A percentile compares a stretch with the other conserved stretches of the same genome.
These are phyloP conservation scores for Pseudonitzschia pungens DNA, from an alignment of 108 stramenopile genomes.

Conservation along the genomic window DNA sequence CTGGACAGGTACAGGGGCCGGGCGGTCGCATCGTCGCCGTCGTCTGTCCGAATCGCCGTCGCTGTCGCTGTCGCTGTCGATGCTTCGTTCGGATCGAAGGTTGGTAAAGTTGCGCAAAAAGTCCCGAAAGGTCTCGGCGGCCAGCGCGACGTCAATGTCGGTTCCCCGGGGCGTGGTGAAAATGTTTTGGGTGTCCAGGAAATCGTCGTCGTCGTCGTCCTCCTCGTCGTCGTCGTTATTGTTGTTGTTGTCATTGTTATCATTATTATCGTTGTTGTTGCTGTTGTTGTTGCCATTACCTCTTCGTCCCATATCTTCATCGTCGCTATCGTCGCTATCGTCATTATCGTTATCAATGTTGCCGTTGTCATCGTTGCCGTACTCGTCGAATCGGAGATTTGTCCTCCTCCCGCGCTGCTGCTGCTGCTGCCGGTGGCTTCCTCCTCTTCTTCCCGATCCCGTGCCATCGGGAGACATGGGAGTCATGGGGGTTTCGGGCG, in stretches of 20 bases:
- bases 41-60: slow-evolving; percentile 30
- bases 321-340: background rate
- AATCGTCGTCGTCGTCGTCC: slow-evolving; percentile 12
- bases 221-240: background rate
- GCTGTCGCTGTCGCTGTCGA: background rate
- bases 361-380: background rate
- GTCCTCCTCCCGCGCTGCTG: background rate
- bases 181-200: slow-evolving; percentile 1
- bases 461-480: background rate
- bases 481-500: slow-evolving; percentile 1
- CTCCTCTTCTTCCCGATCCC: slow-evolving; percentile 5
- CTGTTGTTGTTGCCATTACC: background rate
- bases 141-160: slow-evolving; percentile 71
- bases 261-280: slow-evolving; percentile 9
- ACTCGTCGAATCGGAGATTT: slow-evolving; percentile 7
- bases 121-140: slow-evolving; percentile 73
- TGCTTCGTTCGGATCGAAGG: slow-evolving; percentile 13
- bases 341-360: background rate
- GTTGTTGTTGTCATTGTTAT: background rate
- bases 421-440: background rate
- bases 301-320: background rate
- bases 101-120: slow-evolving; percentile 70
- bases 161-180: slow-evolving; percentile 70
- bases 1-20: slow-evolving; percentile 30
- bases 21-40: slow-evolving; percentile 32